These are phyloP conservation scores for Leptographium wingfieldii DNA, from an alignment of 2,329 filamentous ascomycete genomes.

Conservation along the genomic window DNA sequence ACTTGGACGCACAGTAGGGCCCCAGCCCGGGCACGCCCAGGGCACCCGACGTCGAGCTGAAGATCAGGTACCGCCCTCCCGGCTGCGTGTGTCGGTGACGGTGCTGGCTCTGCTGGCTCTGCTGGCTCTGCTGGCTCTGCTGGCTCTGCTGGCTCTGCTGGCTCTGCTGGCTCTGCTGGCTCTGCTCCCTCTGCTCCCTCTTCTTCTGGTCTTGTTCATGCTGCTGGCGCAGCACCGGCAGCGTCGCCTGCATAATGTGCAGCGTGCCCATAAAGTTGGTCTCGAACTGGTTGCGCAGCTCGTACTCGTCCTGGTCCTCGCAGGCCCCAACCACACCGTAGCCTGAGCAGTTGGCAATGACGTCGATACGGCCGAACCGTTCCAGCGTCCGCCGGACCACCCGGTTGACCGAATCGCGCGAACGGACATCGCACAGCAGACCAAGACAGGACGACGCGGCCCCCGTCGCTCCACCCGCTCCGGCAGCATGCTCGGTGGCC, in stretches of 20 bases:
- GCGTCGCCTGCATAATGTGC: slow-evolving; percentile 78
- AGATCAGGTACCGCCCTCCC: slow-evolving; percentile 78
- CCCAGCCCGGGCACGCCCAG: slow-evolving; percentile 88
- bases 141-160: not conserved
- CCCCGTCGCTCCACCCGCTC: slow-evolving; percentile 51
- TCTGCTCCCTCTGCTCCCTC: not conserved
- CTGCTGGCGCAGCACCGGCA: slow-evolving; percentile 77
- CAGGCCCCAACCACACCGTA: slow-evolving; percentile 93
- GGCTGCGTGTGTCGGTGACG: not conserved
- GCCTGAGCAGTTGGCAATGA: slow-evolving; percentile 86
- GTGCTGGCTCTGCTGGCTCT: not conserved
- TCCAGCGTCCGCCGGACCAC: slow-evolving; percentile 59
- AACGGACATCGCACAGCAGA: slow-evolving; percentile 80
- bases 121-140: not conserved
- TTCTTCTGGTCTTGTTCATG: not conserved
- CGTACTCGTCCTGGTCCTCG: slow-evolving; percentile 92
- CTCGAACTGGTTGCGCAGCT: slow-evolving; percentile 91
- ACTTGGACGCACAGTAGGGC: slow-evolving; percentile 94
- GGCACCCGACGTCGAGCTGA: slow-evolving; percentile 83
- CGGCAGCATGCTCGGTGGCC: slow-evolving; percentile 18
- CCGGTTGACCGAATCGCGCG: slow-evolving; percentile 60
- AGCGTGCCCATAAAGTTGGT: slow-evolving; percentile 95
- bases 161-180: not conserved
- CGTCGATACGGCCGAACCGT: slow-evolving; percentile 70
- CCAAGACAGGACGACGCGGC: slow-evolving; percentile 48